These are phyloP conservation scores for Globisporangium megalacanthum DNA, from an alignment of 352 stramenopile genomes.

Conservation along the genomic window DNA sequence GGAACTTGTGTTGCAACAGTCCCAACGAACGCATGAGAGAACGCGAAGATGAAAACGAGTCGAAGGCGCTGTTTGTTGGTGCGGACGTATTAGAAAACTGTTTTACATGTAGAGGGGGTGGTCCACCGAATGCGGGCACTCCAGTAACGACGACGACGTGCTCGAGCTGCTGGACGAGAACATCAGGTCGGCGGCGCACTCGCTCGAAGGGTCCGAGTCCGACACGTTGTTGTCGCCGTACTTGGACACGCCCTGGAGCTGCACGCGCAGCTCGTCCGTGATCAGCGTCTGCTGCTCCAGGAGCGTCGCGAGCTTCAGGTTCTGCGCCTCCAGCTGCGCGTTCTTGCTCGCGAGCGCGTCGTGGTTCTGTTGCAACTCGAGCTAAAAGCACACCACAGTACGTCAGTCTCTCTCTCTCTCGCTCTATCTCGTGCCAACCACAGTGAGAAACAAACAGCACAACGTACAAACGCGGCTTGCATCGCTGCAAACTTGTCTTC, in stretches of 20 bases:
- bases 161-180: conserved; percentile 26
- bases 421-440: background rate
- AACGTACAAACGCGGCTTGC: conserved; percentile 31
- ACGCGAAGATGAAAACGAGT: too few species aligned
- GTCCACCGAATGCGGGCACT: too few species aligned
- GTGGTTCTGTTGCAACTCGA: conserved; percentile 54
- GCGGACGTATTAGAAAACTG: too few species aligned
- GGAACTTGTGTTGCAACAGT: too few species aligned
- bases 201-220: conserved; percentile 45
- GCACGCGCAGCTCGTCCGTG: conserved; percentile 52
- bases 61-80: too few species aligned
- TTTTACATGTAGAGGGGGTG: too few species aligned
- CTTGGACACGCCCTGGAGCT: conserved; percentile 66
- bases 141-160: too few species aligned
- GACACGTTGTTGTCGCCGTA: conserved; percentile 64
- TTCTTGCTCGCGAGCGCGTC: conserved; percentile 35
- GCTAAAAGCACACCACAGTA: conserved; percentile 11
- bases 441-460: background rate
- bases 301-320: conserved; percentile 54
- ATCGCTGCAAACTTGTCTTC: conserved; percentile 50
- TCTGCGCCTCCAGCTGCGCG: conserved; percentile 51
- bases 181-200: conserved; percentile 45
- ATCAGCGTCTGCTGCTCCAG: conserved; percentile 61
- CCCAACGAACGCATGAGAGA: too few species aligned
- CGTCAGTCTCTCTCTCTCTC: background rate